Percentiles rank a stretch among this genome's conserved stretches.
Evolutionary conservation across 495 filamentous ascomycete species (phyloP).

Genomic region (Aeminium ludgeri): DNA sequence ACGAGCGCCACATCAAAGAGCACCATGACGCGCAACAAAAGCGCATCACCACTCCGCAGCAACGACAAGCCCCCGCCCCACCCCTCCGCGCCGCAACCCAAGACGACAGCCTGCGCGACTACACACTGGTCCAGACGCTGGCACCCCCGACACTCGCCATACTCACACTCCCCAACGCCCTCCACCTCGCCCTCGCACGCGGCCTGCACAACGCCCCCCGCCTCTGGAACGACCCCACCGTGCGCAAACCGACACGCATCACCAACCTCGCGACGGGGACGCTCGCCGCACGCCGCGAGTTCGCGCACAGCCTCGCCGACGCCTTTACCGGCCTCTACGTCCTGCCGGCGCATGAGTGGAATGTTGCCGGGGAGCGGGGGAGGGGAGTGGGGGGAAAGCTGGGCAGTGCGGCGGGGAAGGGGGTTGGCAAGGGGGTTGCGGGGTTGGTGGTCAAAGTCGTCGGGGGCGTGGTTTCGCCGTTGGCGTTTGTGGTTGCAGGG

Average conservation of each 20-base stretch:
- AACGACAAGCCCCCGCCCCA: no score
- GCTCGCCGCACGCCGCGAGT: conserved; percentile 47
- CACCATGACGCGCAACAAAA: no score
- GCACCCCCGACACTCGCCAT: no score
- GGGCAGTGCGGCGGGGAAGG: conserved; percentile 35
- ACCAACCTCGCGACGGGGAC: conserved; percentile 53
- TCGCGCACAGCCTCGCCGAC: conserved; percentile 54
- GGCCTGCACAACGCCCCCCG: conserved; percentile 74
- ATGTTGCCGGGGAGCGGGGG: conserved; percentile 28
- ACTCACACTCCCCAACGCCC: conserved; percentile 40
- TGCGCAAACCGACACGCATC: conserved; percentile 39
- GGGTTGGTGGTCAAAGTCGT: conserved; percentile 58
- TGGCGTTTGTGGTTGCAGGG: conserved; percentile 52
- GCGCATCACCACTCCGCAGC: no score
- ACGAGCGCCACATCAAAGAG: no score
- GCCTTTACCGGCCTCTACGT: conserved; percentile 53
- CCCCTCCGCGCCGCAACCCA: no score
- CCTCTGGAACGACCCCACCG: conserved; percentile 33
- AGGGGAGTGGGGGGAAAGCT: conserved; percentile 5
- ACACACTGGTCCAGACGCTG: no score
- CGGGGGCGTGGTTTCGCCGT: conserved; percentile 43
- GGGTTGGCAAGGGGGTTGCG: conserved; percentile 57
- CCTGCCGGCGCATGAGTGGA: conserved; percentile 47
- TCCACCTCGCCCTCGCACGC: conserved; percentile 56
- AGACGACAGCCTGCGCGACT: neutral